Base-by-base conservation (phyloP, 139 green algal species). In the Picochlorum sp. region DNA sequence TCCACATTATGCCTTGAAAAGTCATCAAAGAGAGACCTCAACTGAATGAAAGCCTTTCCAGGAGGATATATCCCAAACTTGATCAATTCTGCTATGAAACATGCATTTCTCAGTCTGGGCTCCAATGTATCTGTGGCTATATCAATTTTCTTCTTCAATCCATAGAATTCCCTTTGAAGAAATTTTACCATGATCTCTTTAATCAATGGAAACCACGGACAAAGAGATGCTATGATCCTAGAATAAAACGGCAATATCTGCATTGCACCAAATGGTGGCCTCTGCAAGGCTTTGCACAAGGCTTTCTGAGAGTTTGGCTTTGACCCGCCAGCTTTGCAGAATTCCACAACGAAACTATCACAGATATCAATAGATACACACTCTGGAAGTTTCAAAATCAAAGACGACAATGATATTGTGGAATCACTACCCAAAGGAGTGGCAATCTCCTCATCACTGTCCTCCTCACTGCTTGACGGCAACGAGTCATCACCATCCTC, bases 1-100 rank as follows among this genome's bases (percentile, higher is more conserved):
- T 98, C 92, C 11, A 98, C 82, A 62, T 88, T 95, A 73, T 89
- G 74, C 26, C 85, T 77, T 2, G 47, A 66, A 59, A 98, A 97
- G 68, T 97, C 88, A 59, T 98, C 91, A 41, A 77, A 64, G 37
- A 77, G 70, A 13, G 28, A 24, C 56, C 87, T 90, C 10, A 90
- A 73, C 23, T 72, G 59, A 16, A 66, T 66, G 49, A 87, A 86
- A 62, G 83, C 73, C 34, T 60, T n/a, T 28, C 81, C 75, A 20
- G 64, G 75, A 20, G 78, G 80, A 15, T 81, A 73, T 20, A 92
- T 31, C 6, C 68, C 62, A 77, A 97, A 97, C 71, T 97, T 97
- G 68, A 68, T 64, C 30, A 97, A 76, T 83, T 98, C 92, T 5
- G 21, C 70, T 0, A 98, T 74, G 70, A 92, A 97, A 44, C 86